phyloP scores from a whole-genome alignment of 768 basidiomycete genomes.

The Asterophora lycoperdoides region DNA sequence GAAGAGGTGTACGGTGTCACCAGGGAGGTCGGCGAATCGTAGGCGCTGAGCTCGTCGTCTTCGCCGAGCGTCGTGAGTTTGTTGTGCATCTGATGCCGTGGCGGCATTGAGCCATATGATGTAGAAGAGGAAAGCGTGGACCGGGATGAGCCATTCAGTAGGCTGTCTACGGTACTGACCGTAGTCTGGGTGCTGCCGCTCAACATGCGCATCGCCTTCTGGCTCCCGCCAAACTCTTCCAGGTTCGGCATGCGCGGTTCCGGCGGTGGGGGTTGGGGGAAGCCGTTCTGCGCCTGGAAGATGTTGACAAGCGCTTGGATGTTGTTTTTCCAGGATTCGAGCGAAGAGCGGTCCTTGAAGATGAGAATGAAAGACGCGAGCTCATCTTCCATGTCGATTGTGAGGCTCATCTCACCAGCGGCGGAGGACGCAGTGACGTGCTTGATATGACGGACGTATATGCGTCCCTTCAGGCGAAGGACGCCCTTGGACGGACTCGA shows the following conservation, averaged over 20 bases:
- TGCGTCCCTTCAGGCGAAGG: constrained; percentile 88
- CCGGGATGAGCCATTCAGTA: constrained; percentile 61
- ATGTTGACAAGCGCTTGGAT: constrained; percentile 74
- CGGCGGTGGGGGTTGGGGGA: constrained; percentile 29
- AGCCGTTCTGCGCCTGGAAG: constrained; percentile 55
- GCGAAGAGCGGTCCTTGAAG: constrained; percentile 85
- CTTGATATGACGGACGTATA: constrained; percentile 93
- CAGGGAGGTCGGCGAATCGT: constrained; percentile 53
- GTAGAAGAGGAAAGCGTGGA: constrained; percentile 75
- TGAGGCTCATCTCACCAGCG: constrained; percentile 84
- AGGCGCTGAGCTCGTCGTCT: constrained; percentile 60
- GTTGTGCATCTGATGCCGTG: constrained; percentile 35
- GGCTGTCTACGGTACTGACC: constrained; percentile 61
- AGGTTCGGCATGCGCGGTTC: constrained; percentile 45
- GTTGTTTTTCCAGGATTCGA: constrained; percentile 85
- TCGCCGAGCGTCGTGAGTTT: constrained; percentile 68
- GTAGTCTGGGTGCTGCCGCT: constrained; percentile 71
- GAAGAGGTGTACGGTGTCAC: constrained; percentile 70
- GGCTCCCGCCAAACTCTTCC: constrained; percentile 76
- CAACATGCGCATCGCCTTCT: constrained; percentile 74
- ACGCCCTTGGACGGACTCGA: constrained; percentile 55
- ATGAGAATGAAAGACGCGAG: constrained; percentile 94
- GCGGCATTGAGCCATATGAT: constrained; percentile 54
- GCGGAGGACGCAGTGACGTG: constrained; percentile 78
- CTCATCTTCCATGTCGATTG: constrained; percentile 98